Evolutionary conservation across 164 flowering plant species (phyloP).

Genomic region (Berberis thunbergii): DNA sequence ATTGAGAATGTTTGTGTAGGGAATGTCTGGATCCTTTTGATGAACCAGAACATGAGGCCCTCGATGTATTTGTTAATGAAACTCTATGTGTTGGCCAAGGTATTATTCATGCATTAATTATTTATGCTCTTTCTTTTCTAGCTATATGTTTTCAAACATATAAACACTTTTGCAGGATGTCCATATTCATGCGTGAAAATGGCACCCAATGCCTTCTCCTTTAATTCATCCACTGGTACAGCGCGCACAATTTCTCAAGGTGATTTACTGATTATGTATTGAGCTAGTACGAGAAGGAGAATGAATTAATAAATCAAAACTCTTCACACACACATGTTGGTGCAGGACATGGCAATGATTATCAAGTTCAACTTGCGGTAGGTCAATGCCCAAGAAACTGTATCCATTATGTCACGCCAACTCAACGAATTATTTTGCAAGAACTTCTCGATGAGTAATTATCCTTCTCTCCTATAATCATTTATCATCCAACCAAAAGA

Average conservation of each 20-base stretch:
- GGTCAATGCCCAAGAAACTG: slow-evolving; percentile 93
- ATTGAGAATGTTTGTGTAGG: slow-evolving; percentile 25
- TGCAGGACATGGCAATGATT: slow-evolving; percentile 64
- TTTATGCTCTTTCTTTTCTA: not conserved
- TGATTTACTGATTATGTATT: slow-evolving; percentile 5
- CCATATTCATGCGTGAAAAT: slow-evolving; percentile 73
- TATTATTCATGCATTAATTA: slow-evolving; percentile 11
- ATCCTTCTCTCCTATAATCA: not conserved
- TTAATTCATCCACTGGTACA: slow-evolving; percentile 47
- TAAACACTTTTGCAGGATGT: slow-evolving; percentile 44
- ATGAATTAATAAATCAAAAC: too few species aligned
- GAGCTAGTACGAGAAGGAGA: too few species aligned
- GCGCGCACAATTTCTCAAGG: slow-evolving; percentile 83
- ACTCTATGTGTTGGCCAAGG: slow-evolving; percentile 80
- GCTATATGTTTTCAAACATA: not conserved
- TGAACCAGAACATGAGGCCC: slow-evolving; percentile 86
- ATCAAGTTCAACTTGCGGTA: slow-evolving; percentile 70
- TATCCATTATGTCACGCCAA: slow-evolving; percentile 88
- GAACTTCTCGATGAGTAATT: slow-evolving; percentile 73
- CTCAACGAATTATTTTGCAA: slow-evolving; percentile 73
- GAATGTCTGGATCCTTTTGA: slow-evolving; percentile 91
- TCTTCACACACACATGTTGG: not conserved
- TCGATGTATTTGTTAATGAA: slow-evolving; percentile 78
- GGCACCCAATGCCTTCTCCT: slow-evolving; percentile 78
- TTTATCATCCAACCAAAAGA: not conserved